Percentiles rank a stretch among this genome's conserved stretches.
These are phyloP conservation scores for Desmodesmus armatus DNA, from an alignment of 139 green algal genomes.

Conservation along the genomic window DNA sequence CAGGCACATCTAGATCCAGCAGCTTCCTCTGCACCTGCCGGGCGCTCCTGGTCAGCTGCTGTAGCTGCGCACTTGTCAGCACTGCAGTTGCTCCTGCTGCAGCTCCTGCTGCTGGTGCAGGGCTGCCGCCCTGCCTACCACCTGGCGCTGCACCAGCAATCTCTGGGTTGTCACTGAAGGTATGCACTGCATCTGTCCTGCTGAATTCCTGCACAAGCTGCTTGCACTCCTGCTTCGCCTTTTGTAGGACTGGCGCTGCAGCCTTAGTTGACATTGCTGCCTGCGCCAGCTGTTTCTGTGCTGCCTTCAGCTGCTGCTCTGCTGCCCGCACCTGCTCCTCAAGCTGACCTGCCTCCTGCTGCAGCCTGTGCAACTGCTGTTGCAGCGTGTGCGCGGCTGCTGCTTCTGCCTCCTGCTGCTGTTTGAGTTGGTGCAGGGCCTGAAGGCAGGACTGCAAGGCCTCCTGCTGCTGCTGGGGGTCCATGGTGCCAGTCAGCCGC, in stretches of 20 bases:
- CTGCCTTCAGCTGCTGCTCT: constrained; percentile 2
- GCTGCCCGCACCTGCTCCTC: neutral
- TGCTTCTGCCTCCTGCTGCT: neutral
- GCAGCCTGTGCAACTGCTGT: neutral
- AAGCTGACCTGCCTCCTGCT: constrained; percentile 3
- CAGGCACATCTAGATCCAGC: neutral
- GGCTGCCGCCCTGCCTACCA: neutral
- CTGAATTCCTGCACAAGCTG: constrained; percentile 22
- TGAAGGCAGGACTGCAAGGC: neutral
- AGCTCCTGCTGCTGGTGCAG: neutral
- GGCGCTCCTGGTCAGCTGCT: neutral
- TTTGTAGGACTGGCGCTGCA: constrained; percentile 13
- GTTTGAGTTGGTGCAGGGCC: constrained; percentile 1
- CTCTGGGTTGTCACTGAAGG: neutral
- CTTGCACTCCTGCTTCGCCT: neutral
- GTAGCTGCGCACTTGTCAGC: neutral
- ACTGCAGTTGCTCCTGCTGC: constrained; percentile 18
- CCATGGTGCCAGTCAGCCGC: neutral
- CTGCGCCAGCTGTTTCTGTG: neutral
- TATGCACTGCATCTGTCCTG: neutral
- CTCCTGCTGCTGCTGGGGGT: constrained; percentile 7
- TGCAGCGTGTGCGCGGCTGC: neutral
- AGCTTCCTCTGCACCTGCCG: constrained; percentile 1
- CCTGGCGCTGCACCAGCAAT: neutral
- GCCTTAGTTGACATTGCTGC: no score